Evolutionary conservation across 164 flowering plant genomes (phyloP).

Genomic region (Chimonanthus praecox): DNA sequence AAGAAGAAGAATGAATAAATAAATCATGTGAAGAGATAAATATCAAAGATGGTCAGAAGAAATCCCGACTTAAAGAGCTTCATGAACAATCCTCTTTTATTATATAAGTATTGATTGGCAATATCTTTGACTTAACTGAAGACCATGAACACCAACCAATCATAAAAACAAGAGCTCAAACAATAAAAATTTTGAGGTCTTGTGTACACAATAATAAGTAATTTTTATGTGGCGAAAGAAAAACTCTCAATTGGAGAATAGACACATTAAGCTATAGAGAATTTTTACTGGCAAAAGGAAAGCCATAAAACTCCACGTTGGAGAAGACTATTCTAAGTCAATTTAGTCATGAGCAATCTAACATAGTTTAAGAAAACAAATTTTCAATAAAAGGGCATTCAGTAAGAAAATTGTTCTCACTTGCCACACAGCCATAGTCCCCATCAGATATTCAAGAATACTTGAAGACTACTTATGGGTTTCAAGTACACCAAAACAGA

Average conservation of each 20-base stretch:
- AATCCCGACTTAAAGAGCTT: background rate
- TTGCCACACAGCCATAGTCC: too few species aligned
- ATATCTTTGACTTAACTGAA: background rate
- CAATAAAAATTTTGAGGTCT: background rate
- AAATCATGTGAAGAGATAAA: background rate
- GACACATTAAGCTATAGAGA: too few species aligned
- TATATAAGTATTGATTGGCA: background rate
- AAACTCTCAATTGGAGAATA: too few species aligned
- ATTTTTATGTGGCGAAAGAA: too few species aligned
- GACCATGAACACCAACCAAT: background rate
- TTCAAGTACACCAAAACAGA: too few species aligned
- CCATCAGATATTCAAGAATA: too few species aligned
- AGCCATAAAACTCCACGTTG: too few species aligned
- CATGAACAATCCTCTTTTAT: background rate
- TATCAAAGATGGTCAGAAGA: background rate
- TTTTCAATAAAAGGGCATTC: background rate
- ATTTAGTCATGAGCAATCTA: background rate
- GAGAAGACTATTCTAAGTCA: background rate
- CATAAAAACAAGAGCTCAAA: background rate
- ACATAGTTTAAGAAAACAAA: background rate
- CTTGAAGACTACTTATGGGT: too few species aligned
- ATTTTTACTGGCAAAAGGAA: too few species aligned
- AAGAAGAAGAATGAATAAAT: too few species aligned
- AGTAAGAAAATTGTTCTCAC: background rate
- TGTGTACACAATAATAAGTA: too few species aligned